Evolutionary conservation across 2,329 filamentous ascomycete species (phyloP).

Genomic region (Atkinsonella texensis): DNA sequence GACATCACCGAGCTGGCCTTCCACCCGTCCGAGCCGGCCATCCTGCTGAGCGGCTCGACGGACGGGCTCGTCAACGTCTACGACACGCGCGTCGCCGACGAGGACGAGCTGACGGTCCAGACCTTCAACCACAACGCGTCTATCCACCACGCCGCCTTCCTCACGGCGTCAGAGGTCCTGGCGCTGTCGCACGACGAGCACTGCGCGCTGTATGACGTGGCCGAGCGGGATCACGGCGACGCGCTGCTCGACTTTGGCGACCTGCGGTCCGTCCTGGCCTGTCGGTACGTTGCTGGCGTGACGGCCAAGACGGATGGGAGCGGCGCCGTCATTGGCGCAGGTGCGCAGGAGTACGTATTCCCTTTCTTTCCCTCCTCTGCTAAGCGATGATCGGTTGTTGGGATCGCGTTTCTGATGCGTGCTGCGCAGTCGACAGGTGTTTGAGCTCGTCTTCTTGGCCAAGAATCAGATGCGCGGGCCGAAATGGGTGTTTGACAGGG

Average conservation of each 20-base stretch:
- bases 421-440: slow-evolving; percentile 35
- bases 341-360: slow-evolving; percentile 51
- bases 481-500: slow-evolving; percentile 41
- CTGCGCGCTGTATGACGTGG: slow-evolving; percentile 59
- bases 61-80: slow-evolving; percentile 71
- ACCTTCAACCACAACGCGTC: slow-evolving; percentile 69
- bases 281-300: slow-evolving; percentile 64
- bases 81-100: slow-evolving; percentile 56
- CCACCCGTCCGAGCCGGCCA: slow-evolving; percentile 45
- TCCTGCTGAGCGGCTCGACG: slow-evolving; percentile 65
- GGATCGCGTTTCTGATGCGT: background rate
- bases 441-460: slow-evolving; percentile 48
- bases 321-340: slow-evolving; percentile 50
- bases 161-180: slow-evolving; percentile 51
- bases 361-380: slow-evolving; percentile 1
- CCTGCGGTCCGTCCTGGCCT: slow-evolving; percentile 49
- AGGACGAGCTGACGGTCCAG: slow-evolving; percentile 67
- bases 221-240: slow-evolving; percentile 47
- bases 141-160: slow-evolving; percentile 63
- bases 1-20: slow-evolving; percentile 49
- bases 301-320: slow-evolving; percentile 44
- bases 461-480: slow-evolving; percentile 25
- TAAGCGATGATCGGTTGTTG: too few species aligned
- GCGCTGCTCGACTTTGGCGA: slow-evolving; percentile 53
- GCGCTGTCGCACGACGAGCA: slow-evolving; percentile 70